These are phyloP conservation scores for Raffaelea arxii DNA, from an alignment of 2,329 filamentous ascomycete genomes.

Conservation along the genomic window DNA sequence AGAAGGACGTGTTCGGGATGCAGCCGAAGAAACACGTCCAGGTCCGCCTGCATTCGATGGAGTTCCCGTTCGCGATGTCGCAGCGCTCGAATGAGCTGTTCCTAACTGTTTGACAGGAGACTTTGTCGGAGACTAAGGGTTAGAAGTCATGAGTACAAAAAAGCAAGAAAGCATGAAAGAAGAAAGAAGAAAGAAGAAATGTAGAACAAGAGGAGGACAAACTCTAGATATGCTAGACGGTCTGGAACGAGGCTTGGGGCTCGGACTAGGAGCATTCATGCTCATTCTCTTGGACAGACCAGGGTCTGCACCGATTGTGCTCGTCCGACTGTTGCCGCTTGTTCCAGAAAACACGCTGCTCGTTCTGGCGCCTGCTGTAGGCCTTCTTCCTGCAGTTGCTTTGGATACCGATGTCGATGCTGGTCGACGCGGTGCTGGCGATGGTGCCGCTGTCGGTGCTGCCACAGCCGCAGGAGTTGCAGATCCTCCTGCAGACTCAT, in stretches of 20 bases:
- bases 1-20: constrained; percentile 35
- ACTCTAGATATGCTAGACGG: constrained; percentile 49
- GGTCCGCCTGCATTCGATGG: constrained; percentile 45
- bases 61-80: constrained; percentile 54
- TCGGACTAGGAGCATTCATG: constrained; percentile 63
- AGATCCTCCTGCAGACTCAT: constrained; percentile 1
- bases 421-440: constrained; percentile 1
- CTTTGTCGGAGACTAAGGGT: constrained; percentile 59
- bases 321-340: constrained; percentile 12
- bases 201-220: constrained; percentile 18
- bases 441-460: constrained; percentile 26
- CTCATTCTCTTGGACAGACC: constrained; percentile 54
- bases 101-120: constrained; percentile 68
- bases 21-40: constrained; percentile 13
- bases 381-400: constrained; percentile 13
- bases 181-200: not conserved
- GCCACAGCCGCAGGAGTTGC: too few species aligned
- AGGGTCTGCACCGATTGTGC: constrained; percentile 38
- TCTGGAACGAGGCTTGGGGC: constrained; percentile 51
- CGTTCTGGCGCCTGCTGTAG: constrained; percentile 30
- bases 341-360: constrained; percentile 35
- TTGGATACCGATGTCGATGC: not conserved
- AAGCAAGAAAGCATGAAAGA: not conserved
- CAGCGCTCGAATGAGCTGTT: constrained; percentile 42
- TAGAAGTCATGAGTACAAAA: not conserved